Conservation (phyloP, 2,329 filamentous ascomycete genomes). For the Penicillium palitans region DNA sequence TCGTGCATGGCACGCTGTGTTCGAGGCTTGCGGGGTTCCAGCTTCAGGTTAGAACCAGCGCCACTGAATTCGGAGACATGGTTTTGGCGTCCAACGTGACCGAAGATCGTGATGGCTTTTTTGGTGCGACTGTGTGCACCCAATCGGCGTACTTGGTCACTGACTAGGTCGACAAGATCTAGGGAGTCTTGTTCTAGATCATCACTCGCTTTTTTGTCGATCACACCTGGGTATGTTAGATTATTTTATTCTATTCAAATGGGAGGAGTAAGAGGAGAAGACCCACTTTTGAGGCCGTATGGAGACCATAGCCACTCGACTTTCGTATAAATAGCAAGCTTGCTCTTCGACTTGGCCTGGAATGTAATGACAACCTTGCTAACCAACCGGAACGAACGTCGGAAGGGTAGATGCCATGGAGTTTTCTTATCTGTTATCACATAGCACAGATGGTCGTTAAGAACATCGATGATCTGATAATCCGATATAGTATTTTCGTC, state of each 20-base stretch:
- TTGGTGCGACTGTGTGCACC: slow-evolving; percentile 50
- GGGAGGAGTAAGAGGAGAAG: background rate
- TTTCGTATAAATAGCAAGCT: slow-evolving; percentile 81
- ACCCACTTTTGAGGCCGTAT: slow-evolving; percentile 48
- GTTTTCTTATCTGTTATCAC: slow-evolving; percentile 64
- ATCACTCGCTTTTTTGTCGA: slow-evolving; percentile 67
- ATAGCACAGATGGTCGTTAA: slow-evolving; percentile 73
- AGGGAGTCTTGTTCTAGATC: slow-evolving; percentile 58
- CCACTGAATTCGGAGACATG: slow-evolving; percentile 41
- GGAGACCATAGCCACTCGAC: slow-evolving; percentile 80
- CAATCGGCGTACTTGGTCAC: slow-evolving; percentile 50
- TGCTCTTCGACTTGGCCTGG: slow-evolving; percentile 86
- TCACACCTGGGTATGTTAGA: slow-evolving; percentile 42
- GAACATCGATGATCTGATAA: slow-evolving; percentile 81
- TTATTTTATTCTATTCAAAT: slow-evolving; percentile 7
- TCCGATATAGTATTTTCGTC: slow-evolving; percentile 69
- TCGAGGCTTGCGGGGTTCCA: slow-evolving; percentile 56
- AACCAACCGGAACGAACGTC: slow-evolving; percentile 74
- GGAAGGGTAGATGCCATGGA: slow-evolving; percentile 83
- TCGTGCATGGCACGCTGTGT: slow-evolving; percentile 62
- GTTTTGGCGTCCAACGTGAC: slow-evolving; percentile 49
- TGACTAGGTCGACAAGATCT: slow-evolving; percentile 52
- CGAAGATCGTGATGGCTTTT: slow-evolving; percentile 51
- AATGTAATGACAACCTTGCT: slow-evolving; percentile 95
- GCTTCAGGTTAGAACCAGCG: slow-evolving; percentile 33